phyloP scores from a whole-genome alignment of 2,329 filamentous ascomycete genomes.

The Ophiostoma quercus region DNA sequence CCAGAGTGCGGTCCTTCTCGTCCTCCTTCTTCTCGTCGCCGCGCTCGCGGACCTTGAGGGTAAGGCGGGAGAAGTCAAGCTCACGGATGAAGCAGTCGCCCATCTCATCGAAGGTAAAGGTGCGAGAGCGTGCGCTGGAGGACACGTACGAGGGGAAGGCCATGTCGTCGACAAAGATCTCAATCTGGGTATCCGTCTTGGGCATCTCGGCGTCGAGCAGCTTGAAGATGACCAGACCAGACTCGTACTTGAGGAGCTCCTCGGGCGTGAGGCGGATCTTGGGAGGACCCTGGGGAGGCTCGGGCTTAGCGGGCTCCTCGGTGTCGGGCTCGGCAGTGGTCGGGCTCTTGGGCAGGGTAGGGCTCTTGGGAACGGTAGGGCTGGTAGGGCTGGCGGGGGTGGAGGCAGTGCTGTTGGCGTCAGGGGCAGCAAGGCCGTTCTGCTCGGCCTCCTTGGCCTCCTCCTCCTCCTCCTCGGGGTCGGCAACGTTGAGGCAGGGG shows the following conservation, averaged over 20 bases:
- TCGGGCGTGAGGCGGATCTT: slow-evolving; percentile 75
- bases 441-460: slow-evolving; percentile 39
- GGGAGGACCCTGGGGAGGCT: slow-evolving; percentile 51
- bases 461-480: slow-evolving; percentile 79
- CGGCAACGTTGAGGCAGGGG: slow-evolving; percentile 77
- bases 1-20: slow-evolving; percentile 65
- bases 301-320: slow-evolving; percentile 32
- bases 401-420: slow-evolving; percentile 32
- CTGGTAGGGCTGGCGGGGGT: slow-evolving; percentile 39
- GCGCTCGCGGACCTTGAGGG: slow-evolving; percentile 78
- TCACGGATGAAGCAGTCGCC: slow-evolving; percentile 95
- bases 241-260: slow-evolving; percentile 80
- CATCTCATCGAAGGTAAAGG: slow-evolving; percentile 79
- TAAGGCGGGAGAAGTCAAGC: slow-evolving; percentile 92
- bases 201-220: slow-evolving; percentile 84
- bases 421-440: not conserved
- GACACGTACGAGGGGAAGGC: slow-evolving; percentile 84
- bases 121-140: slow-evolving; percentile 63
- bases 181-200: slow-evolving; percentile 68
- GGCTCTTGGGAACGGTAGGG: slow-evolving; percentile 30
- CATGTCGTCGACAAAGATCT: slow-evolving; percentile 92
- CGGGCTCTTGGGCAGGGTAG: slow-evolving; percentile 11
- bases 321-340: slow-evolving; percentile 2
- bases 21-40: slow-evolving; percentile 61
- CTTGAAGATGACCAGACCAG: slow-evolving; percentile 89